A percentile compares a stretch with the other conserved stretches of the same genome.
Conservation (phyloP, 805 yeast genomes). For the Lipomyces sp. region DNA sequence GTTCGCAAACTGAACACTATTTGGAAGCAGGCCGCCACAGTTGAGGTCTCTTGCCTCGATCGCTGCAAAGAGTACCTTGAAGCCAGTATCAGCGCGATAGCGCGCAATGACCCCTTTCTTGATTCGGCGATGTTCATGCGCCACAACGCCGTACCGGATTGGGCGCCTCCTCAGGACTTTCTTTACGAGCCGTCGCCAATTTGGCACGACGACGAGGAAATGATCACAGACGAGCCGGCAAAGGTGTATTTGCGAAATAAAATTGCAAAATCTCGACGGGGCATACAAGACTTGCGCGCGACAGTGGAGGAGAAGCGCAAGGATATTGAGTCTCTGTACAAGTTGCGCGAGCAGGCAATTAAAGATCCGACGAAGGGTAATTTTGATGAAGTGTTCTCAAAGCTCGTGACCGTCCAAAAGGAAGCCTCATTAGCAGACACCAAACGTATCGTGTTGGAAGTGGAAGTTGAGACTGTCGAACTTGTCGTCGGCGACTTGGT, state of each 20-base stretch:
- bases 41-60: constrained; percentile 58
- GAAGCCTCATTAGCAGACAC: constrained; percentile 73
- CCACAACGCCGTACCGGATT: constrained; percentile 63
- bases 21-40: constrained; percentile 55
- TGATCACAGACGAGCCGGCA: constrained; percentile 49
- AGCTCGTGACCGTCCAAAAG: constrained; percentile 53
- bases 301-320: constrained; percentile 34
- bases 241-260: constrained; percentile 38
- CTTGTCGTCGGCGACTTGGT: constrained; percentile 69
- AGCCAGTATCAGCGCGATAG: constrained; percentile 53
- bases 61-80: constrained; percentile 46
- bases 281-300: constrained; percentile 34
- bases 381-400: constrained; percentile 50
- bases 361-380: constrained; percentile 51
- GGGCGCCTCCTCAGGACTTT: constrained; percentile 87
- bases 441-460: constrained; percentile 69
- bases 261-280: constrained; percentile 36
- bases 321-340: constrained; percentile 31
- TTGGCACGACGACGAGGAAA: constrained; percentile 93
- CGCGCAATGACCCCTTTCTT: constrained; percentile 65
- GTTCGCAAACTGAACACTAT: constrained; percentile 68
- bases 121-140: constrained; percentile 90
- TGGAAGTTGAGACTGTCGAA: constrained; percentile 85
- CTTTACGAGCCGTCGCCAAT: constrained; percentile 82
- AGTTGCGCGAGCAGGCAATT: constrained; percentile 38